Base-by-base conservation (phyloP, 2,329 filamentous ascomycete genomes). In the Aspergillus melleus region DNA sequence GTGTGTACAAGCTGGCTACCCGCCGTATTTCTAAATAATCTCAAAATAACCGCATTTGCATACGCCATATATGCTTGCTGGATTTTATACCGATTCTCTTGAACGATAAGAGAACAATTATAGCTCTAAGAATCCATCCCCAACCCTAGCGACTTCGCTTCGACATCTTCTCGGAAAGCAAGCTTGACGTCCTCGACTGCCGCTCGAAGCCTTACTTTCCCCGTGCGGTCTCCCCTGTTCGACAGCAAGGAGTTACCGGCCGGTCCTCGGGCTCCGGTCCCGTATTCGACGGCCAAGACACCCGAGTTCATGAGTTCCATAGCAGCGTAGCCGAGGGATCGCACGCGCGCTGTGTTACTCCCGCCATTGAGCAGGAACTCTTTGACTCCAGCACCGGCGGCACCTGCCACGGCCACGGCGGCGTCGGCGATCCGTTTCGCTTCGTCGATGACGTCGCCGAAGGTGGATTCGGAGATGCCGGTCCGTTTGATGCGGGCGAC, bases 361-460 rank as follows among this genome's bases (percentile, higher is more conserved):
- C 71, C 73, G 30, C 76, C 74, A 9, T 76, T 77, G 29, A 87
- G 77, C 1, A 94, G 77, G 61, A 87, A 84, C 39, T 86, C 81
- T 49, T 88, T 80, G 32, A 90, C 82, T n/a, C 83, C 80, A 47
- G 81, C 68, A 46, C 75, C 85, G 30, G 84, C 83, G 29, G 82
- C 83, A 54, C 86, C 85, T 72, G 75, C 71, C 26, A 77, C 70
- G 6, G 76, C 75, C 4, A 75, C 73, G 1, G 76, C 74, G 11
- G 73, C 75, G 54, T 79, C 77, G 4, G 78, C 85, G 61, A 93
- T 85, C 32, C 86, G 85, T 69, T 88, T 88, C 59, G 90, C 88
- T 77, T 99, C 95, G 67, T 96, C 92, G 6, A 96, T 80, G 5
- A 97, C 88, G 66, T 98, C 95, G 20, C 92, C 92, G 60, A 96